Conservation (phyloP, 345 rosid genomes). For the Acer campestre region DNA sequence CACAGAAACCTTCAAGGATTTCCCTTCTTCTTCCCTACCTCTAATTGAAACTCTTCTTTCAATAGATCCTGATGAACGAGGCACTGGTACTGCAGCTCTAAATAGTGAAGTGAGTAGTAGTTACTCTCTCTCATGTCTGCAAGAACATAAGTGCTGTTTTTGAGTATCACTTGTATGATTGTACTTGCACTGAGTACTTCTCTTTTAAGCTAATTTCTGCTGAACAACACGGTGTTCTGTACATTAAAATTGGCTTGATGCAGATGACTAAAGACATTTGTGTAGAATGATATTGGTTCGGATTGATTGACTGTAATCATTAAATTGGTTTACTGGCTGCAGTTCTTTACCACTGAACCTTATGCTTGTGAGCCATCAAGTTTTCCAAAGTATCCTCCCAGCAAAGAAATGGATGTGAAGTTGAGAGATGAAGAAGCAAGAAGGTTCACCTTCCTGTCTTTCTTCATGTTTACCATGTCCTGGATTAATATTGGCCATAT, state of each 20-base stretch:
- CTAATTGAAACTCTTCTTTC: constrained; percentile 73
- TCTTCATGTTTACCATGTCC: constrained; percentile 14
- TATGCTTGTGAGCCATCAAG: constrained; percentile 80
- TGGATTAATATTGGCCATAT: constrained; percentile 18
- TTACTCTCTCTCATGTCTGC: constrained; percentile 1
- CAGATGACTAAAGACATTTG: background rate
- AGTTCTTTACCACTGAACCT: constrained; percentile 88
- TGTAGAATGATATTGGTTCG: constrained; percentile 12
- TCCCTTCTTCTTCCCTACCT: constrained; percentile 60
- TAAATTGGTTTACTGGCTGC: constrained; percentile 30
- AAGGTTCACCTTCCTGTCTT: constrained; percentile 49
- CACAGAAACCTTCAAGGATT: constrained; percentile 71
- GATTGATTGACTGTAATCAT: constrained; percentile 9
- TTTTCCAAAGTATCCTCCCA: constrained; percentile 88
- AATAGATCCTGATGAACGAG: constrained; percentile 78
- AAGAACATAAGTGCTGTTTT: background rate
- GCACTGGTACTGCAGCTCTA: constrained; percentile 70
- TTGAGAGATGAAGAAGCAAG: constrained; percentile 80
- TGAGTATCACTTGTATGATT: background rate
- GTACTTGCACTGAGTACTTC: background rate
- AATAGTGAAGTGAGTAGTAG: constrained; percentile 63
- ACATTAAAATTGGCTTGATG: background rate
- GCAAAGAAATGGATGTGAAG: constrained; percentile 87
- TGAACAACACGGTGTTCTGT: background rate
- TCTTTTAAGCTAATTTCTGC: background rate